phyloP scores from a whole-genome alignment of 2,329 filamentous ascomycete genomes.

The Niveomyces coronatus region DNA sequence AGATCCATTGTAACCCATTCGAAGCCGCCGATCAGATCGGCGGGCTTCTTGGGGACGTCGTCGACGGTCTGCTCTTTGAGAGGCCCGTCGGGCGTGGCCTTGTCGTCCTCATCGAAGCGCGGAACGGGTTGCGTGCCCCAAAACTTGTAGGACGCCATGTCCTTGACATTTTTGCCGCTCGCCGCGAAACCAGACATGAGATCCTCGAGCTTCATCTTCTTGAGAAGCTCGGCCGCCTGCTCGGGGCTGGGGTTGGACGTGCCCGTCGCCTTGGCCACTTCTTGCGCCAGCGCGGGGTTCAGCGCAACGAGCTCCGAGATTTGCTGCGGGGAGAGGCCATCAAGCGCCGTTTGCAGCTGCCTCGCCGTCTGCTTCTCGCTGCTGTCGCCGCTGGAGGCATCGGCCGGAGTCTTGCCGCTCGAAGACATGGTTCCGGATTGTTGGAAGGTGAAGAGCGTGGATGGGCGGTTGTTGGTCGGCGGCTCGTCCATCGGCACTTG shows the following conservation, averaged over 20 bases:
- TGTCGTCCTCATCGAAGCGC: slow-evolving; percentile 59
- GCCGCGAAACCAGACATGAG: slow-evolving; percentile 67
- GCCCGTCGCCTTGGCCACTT: slow-evolving; percentile 30
- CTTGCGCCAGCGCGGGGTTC: slow-evolving; percentile 61
- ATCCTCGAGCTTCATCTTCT: slow-evolving; percentile 57
- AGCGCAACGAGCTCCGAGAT: slow-evolving; percentile 58
- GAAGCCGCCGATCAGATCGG: slow-evolving; percentile 68
- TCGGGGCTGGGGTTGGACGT: slow-evolving; percentile 27
- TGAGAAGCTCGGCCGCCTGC: slow-evolving; percentile 42
- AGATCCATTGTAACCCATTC: slow-evolving; percentile 93
- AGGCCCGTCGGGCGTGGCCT: slow-evolving; percentile 61
- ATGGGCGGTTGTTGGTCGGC: neutral
- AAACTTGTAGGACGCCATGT: slow-evolving; percentile 97
- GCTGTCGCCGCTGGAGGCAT: slow-evolving; percentile 24
- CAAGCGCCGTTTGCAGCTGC: slow-evolving; percentile 40
- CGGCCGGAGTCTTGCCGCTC: slow-evolving; percentile 25
- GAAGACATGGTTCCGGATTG: slow-evolving; percentile 17
- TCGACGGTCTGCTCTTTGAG: slow-evolving; percentile 73
- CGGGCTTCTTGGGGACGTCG: slow-evolving; percentile 67
- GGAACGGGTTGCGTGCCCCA: slow-evolving; percentile 97
- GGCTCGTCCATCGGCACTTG: neutral
- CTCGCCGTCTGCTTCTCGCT: slow-evolving; percentile 24
- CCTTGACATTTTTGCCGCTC: slow-evolving; percentile 81
- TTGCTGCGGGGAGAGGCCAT: slow-evolving; percentile 44
- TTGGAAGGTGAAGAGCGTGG: neutral